These are phyloP conservation scores for Peribolospora kevripleyi DNA, from an alignment of 768 basidiomycete species.

Conservation along the genomic window DNA sequence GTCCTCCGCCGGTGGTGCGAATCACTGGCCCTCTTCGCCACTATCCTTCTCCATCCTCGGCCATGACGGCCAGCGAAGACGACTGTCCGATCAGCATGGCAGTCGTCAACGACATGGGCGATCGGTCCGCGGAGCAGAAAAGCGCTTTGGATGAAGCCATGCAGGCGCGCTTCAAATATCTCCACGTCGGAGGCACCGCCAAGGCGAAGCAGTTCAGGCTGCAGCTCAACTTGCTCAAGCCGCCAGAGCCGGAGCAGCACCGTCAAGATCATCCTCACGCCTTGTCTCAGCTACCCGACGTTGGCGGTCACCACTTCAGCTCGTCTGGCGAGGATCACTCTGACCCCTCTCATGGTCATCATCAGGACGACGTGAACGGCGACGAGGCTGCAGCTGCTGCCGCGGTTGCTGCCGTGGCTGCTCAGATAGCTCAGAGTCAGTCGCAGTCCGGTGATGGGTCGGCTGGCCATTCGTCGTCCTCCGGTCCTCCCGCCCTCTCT, in stretches of 20 bases:
- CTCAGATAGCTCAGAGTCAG: too few relatives aligned
- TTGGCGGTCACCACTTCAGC: too few relatives aligned
- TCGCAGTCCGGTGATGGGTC: too few relatives aligned
- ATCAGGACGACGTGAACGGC: neutral
- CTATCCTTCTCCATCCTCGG: slow-evolving; percentile 2
- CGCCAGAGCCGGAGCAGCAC: too few relatives aligned
- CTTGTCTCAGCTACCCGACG: too few relatives aligned
- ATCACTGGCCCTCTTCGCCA: slow-evolving; percentile 44
- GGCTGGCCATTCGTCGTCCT: neutral
- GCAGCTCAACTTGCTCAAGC: slow-evolving; percentile 38
- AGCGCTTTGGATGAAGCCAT: slow-evolving; percentile 59
- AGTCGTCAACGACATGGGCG: slow-evolving; percentile 43
- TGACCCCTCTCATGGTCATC: too few relatives aligned
- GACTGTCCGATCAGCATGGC: slow-evolving; percentile 63
- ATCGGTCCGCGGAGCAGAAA: slow-evolving; percentile 55
- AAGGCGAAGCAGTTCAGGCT: slow-evolving; percentile 77
- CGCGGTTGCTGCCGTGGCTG: too few relatives aligned
- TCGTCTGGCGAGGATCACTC: too few relatives aligned
- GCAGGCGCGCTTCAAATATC: slow-evolving; percentile 71
- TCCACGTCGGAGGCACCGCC: slow-evolving; percentile 56
- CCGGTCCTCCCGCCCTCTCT: too few relatives aligned
- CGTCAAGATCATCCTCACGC: too few relatives aligned
- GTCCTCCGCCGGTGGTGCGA: slow-evolving; percentile 77
- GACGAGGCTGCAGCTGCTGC: neutral
- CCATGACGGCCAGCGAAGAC: slow-evolving; percentile 24